Evolutionary conservation across 2,329 filamentous ascomycete species (phyloP), one percentile per base, ranked within the genome.

Genomic region (Colletotrichum tofieldiae): DNA sequence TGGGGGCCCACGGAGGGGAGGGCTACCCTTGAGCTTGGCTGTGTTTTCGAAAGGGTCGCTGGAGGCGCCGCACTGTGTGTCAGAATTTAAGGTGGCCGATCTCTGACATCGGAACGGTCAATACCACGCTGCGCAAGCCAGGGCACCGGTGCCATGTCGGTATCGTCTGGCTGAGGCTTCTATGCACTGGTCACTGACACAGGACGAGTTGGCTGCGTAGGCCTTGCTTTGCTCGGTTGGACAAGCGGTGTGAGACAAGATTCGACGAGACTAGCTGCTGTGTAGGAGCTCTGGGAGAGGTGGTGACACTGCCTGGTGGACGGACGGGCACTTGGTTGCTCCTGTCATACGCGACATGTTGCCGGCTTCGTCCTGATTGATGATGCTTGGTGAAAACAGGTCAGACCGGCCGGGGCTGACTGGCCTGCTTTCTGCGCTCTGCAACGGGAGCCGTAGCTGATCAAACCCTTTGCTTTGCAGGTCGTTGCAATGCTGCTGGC

Each of bases 1-100:
- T 16, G 18, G 20, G 41, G 26, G 43, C 0, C 20, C 58, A 29
- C 20, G 12, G 14, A 43, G 9, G 16, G 47, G 35, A 20, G 18
- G 35, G 62, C 32, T 26, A 47, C 41, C 58, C 20, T 61, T 32
- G 26, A 35, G 18, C 49, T 37, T 47, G 63, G 35, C 18, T 43
- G n/a, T 52, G 60, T 63, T 39, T 58, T 41, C 26, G 32, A 51
- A 45, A 39, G 39, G 43, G 26, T 8, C n/a, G 9, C 32, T 39
- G 32, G 41, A 67, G 64, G 32, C 32, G 35, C 56, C 68, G 35
- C 64, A 62, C 56, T 67, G 68, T 67, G 68, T 67, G 68, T 51
- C 67, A 43, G 39, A 26, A 67, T 67, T 32, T 51, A 62, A 56
- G 60, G 64, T 71, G 43, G 55, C 67, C 55, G 56, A 67, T 62